A percentile compares a stretch with the other conserved stretches of the same genome.
phyloP scores from a whole-genome alignment of 768 basidiomycete species.

The Lanmaoa pseudosensibilis region DNA sequence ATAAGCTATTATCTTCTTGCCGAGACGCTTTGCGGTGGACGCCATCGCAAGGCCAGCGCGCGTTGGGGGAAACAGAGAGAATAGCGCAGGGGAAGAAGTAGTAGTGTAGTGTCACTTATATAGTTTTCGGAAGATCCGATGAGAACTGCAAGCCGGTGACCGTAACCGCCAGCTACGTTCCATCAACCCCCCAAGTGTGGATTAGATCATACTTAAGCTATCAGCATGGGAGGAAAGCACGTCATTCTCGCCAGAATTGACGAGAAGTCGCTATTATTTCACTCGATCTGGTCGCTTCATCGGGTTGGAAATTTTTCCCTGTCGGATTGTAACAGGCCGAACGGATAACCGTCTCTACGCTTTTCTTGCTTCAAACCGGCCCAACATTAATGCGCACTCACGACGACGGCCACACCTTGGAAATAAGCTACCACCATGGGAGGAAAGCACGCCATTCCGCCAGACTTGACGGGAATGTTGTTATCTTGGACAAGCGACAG shows the following conservation, averaged over 20 bases:
- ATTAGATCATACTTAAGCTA: background rate
- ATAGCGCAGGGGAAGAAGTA: background rate
- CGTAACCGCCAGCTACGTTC: too few species aligned
- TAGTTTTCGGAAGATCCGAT: background rate
- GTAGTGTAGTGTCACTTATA: background rate
- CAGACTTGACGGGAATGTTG: too few species aligned
- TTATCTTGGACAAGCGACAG: too few species aligned
- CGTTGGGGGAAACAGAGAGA: background rate
- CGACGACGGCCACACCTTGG: background rate
- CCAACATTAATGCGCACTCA: slow-evolving; percentile 1
- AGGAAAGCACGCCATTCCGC: too few species aligned
- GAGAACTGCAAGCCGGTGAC: background rate
- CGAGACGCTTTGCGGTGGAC: slow-evolving; percentile 43
- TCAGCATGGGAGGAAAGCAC: slow-evolving; percentile 25
- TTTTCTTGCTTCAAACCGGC: background rate
- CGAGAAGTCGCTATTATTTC: background rate
- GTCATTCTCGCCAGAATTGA: slow-evolving; percentile 5
- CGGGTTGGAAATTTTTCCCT: background rate
- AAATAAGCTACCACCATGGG: too few species aligned
- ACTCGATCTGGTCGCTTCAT: background rate
- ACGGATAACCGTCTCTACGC: background rate
- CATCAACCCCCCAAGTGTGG: background rate
- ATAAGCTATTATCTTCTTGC: slow-evolving; percentile 59
- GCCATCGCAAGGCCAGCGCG: slow-evolving; percentile 32
- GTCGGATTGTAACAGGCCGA: too few species aligned